Base-by-base conservation (phyloP, 1,139 yeast species). In the Debaryomyces psychrophilus region DNA sequence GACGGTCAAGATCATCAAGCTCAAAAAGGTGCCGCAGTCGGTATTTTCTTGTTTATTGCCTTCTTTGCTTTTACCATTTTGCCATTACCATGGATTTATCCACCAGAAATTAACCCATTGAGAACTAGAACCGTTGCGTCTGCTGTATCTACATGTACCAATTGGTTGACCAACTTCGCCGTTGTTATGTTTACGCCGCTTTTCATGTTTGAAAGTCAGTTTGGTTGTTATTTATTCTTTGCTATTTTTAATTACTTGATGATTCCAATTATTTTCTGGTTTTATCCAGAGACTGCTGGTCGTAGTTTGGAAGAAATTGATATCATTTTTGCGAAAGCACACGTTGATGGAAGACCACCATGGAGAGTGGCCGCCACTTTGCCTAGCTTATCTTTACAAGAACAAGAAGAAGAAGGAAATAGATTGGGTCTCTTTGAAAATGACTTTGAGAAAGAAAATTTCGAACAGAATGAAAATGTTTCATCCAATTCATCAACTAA, bases 21-120 rank as follows among this genome's bases (percentile, higher is more conserved):
- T 62, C 71, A 76, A 41, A 71, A 70, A 58, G 79, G 78, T 63
- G 79, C 79, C 11, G 78, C 78, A 17, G 80, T 79, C 23, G 81
- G 81, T 61, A 64, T 81, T 52, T 81, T 74, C 69, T 68, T 77
- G 43, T 80, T 78, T 58, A 79, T 78, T 58, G 60, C 71, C 37
- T 77, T 79, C 69, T 79, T 80, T 53, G 83, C 83, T 3, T 71
- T 78, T 60, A 80, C 83, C 39, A 77, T 79, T 65, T 71, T 80
- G 50, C 83, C 82, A 37, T 71, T 80, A 64, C 81, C 83, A 54
- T 78, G 83, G 77, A 69, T 82, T 44, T 80, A 81, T 64, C 84
- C 84, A 44, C 82, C 85, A 39, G 87, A 82, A 64, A 77, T 82
- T 48, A 76, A 81, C 58, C 85, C 87, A n/a, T 72, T 80, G 61